Evolutionary conservation across 1,284 basidiomycete species (phyloP).

Genomic region (Trametes polyzona): DNA sequence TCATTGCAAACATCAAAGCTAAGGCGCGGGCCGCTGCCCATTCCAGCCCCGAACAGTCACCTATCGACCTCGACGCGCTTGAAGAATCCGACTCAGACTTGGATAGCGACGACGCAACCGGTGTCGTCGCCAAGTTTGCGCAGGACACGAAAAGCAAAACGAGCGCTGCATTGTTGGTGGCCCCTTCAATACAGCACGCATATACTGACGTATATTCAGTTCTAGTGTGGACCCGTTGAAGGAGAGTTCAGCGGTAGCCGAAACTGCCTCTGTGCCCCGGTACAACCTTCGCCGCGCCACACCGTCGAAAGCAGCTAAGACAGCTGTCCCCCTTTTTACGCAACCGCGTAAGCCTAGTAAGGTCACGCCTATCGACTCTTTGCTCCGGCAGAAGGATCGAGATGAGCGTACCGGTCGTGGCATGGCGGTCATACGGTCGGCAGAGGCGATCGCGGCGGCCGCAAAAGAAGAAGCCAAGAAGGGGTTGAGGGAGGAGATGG

Average conservation of each 20-base stretch:
- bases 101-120: conserved; percentile 46
- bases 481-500: conserved; percentile 36
- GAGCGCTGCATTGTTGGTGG: conserved; percentile 17
- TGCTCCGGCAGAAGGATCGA: conserved; percentile 36
- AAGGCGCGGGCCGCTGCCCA: conserved; percentile 41
- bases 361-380: conserved; percentile 53
- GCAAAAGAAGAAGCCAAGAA: conserved; percentile 9
- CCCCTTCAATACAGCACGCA: not conserved
- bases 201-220: not conserved
- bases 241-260: not conserved
- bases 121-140: conserved; percentile 8
- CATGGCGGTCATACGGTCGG: conserved; percentile 29
- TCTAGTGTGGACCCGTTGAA: not conserved
- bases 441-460: conserved; percentile 45
- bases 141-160: conserved; percentile 16
- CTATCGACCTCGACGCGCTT: conserved; percentile 14
- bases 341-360: conserved; percentile 35
- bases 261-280: conserved; percentile 7
- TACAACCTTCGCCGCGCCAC: conserved; percentile 32
- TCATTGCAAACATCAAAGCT: conserved; percentile 67
- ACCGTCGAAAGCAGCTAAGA: conserved; percentile 1
- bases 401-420: conserved; percentile 30
- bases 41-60: conserved; percentile 44
- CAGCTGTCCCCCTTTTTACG: not conserved
- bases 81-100: conserved; percentile 44